A percentile compares a stretch with the other conserved stretches of the same genome.
Evolutionary conservation across 192 early-diverging fungal genomes (phyloP).

Genomic region (Coemansia sp.): DNA sequence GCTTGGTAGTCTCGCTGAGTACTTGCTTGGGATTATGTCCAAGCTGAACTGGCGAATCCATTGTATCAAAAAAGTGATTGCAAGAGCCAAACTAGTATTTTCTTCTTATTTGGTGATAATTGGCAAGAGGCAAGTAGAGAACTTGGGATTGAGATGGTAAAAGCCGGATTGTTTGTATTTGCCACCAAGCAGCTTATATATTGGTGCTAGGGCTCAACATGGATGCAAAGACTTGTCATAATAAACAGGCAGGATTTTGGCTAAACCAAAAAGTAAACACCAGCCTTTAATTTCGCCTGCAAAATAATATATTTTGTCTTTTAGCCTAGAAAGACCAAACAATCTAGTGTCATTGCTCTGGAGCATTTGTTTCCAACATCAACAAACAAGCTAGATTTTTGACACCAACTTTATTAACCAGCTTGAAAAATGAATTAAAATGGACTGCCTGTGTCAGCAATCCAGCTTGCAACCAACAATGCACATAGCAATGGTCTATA

Average conservation of each 20-base stretch:
- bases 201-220: background rate
- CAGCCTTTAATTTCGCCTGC: background rate
- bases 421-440: background rate
- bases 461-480: background rate
- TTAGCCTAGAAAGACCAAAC: background rate
- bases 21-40: background rate
- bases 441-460: background rate
- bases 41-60: background rate
- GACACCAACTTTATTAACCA: background rate
- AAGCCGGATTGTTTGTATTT: background rate
- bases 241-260: background rate
- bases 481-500: background rate
- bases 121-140: background rate
- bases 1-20: constrained; percentile 17
- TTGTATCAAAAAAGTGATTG: background rate
- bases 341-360: background rate
- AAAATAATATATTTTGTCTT: background rate
- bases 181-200: background rate
- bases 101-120: background rate
- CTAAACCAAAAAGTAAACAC: background rate
- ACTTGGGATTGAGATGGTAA: background rate
- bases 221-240: background rate
- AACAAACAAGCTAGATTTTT: background rate
- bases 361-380: background rate
- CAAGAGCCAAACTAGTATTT: background rate